phyloP scores from a whole-genome alignment of 805 yeast genomes.

The Ogataea angusta region DNA sequence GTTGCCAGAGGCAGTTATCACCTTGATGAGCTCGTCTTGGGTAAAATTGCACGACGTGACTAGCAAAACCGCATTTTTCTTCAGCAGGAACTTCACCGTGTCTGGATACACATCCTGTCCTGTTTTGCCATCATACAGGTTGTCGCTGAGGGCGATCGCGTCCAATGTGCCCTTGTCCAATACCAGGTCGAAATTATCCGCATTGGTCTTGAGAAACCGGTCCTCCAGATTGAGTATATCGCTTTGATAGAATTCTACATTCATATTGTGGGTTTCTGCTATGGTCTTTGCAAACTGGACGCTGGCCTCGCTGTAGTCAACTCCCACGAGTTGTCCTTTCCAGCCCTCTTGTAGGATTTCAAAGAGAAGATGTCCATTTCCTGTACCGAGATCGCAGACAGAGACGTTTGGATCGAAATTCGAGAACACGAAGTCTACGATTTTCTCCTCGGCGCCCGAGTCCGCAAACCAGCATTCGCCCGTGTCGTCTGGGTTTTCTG shows the following conservation, averaged over 20 bases:
- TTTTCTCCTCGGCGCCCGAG: slow-evolving; percentile 83
- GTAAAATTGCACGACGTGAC: slow-evolving; percentile 96
- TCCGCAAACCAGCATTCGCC: slow-evolving; percentile 98
- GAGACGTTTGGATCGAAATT: slow-evolving; percentile 37
- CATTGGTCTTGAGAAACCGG: slow-evolving; percentile 28
- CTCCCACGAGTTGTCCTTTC: slow-evolving; percentile 59
- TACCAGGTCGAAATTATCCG: slow-evolving; percentile 61
- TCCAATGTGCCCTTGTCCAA: slow-evolving; percentile 95
- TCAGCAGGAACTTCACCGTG: slow-evolving; percentile 56
- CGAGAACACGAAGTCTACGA: slow-evolving; percentile 67
- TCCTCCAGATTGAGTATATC: slow-evolving; percentile 57
- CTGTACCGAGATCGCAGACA: slow-evolving; percentile 88
- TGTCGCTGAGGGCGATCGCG: slow-evolving; percentile 86
- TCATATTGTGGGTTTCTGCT: slow-evolving; percentile 38
- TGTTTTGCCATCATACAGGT: slow-evolving; percentile 43
- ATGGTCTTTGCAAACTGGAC: slow-evolving; percentile 68
- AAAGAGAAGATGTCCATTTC: slow-evolving; percentile 88
- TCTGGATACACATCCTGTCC: slow-evolving; percentile 60
- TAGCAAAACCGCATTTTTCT: slow-evolving; percentile 54
- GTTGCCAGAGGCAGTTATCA: slow-evolving; percentile 42
- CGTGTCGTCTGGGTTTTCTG: slow-evolving; percentile 72
- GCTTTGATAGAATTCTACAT: slow-evolving; percentile 54
- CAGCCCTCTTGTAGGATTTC: slow-evolving; percentile 63
- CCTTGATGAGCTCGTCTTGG: slow-evolving; percentile 60
- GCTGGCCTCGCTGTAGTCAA: slow-evolving; percentile 85